Evolutionary conservation across 305 asterid genomes (phyloP).

Genomic region (Petunia hybrid): DNA sequence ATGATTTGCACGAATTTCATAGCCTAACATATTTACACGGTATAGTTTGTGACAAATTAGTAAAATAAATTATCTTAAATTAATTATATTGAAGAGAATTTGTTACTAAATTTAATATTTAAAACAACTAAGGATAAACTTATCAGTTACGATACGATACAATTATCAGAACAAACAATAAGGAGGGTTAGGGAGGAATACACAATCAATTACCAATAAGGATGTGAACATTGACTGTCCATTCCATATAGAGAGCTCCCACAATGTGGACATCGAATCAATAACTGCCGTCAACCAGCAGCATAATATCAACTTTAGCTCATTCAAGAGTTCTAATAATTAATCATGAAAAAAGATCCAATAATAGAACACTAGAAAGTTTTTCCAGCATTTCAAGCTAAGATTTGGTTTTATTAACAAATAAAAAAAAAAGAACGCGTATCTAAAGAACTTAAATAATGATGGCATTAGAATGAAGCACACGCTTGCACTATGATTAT

Average conservation of each 20-base stretch:
- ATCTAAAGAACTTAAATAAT: slow-evolving; percentile 44
- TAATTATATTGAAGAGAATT: too few species aligned
- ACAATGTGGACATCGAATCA: slow-evolving; percentile 37
- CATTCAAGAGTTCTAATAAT: slow-evolving; percentile 5
- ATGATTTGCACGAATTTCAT: too few species aligned
- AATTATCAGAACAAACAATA: too few species aligned
- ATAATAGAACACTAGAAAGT: neutral
- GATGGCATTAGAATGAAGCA: slow-evolving; percentile 56
- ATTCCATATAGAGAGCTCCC: slow-evolving; percentile 38
- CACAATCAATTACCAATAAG: too few species aligned
- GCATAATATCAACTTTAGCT: slow-evolving; percentile 5
- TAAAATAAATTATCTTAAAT: too few species aligned
- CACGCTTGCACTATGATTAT: slow-evolving; percentile 28
- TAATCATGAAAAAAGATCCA: neutral
- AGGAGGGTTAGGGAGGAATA: neutral
- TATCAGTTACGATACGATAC: too few species aligned
- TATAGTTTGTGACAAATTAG: too few species aligned
- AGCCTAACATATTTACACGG: too few species aligned
- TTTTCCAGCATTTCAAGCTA: slow-evolving; percentile 31
- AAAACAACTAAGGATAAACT: too few species aligned
- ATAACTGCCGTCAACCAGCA: slow-evolving; percentile 22
- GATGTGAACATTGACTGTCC: too few species aligned
- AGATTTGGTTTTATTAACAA: slow-evolving; percentile 46
- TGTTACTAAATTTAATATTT: too few species aligned
- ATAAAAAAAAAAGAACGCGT: slow-evolving; percentile 23